Evolutionary conservation across 2,329 filamentous ascomycete species (phyloP).

Genomic region (Ophiosphaerella korrae): DNA sequence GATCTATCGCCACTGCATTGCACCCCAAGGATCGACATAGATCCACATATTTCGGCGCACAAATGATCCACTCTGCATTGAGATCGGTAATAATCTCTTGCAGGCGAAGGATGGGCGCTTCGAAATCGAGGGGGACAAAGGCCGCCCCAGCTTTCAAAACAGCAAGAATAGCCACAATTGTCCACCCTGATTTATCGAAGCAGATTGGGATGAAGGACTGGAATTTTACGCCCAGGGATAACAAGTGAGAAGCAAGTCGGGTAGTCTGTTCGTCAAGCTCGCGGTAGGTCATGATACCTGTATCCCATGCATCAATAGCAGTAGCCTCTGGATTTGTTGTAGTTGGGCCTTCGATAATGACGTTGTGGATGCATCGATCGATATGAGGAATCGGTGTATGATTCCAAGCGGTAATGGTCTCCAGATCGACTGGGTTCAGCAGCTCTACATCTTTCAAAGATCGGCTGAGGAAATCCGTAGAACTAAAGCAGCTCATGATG

Average conservation of each 20-base stretch:
- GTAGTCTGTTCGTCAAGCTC: slow-evolving; percentile 36
- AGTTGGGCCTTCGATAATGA: slow-evolving; percentile 32
- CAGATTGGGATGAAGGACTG: slow-evolving; percentile 39
- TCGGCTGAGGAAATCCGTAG: slow-evolving; percentile 7
- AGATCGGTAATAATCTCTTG: slow-evolving; percentile 42
- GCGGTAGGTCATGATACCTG: slow-evolving; percentile 28
- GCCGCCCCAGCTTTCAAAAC: slow-evolving; percentile 46
- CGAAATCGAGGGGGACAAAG: slow-evolving; percentile 47
- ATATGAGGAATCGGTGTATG: slow-evolving; percentile 26
- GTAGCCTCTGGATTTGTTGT: slow-evolving; percentile 20
- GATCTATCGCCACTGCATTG: slow-evolving; percentile 38
- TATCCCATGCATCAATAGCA: slow-evolving; percentile 41
- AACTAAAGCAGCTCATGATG: slow-evolving; percentile 31
- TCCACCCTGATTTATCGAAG: slow-evolving; percentile 45
- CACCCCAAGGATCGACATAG: slow-evolving; percentile 35
- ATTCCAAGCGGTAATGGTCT: slow-evolving; percentile 33
- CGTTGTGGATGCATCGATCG: slow-evolving; percentile 35
- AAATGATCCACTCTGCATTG: slow-evolving; percentile 34
- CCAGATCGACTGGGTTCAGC: slow-evolving; percentile 26
- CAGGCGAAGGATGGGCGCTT: slow-evolving; percentile 43
- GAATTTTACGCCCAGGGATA: slow-evolving; percentile 30
- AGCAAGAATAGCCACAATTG: slow-evolving; percentile 43
- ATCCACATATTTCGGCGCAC: slow-evolving; percentile 27
- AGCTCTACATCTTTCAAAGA: slow-evolving; percentile 25
- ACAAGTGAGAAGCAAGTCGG: slow-evolving; percentile 29